Evolutionary conservation across 2,329 filamentous ascomycete genomes (phyloP).

Genomic region (Aspergillus quadricinctus): DNA sequence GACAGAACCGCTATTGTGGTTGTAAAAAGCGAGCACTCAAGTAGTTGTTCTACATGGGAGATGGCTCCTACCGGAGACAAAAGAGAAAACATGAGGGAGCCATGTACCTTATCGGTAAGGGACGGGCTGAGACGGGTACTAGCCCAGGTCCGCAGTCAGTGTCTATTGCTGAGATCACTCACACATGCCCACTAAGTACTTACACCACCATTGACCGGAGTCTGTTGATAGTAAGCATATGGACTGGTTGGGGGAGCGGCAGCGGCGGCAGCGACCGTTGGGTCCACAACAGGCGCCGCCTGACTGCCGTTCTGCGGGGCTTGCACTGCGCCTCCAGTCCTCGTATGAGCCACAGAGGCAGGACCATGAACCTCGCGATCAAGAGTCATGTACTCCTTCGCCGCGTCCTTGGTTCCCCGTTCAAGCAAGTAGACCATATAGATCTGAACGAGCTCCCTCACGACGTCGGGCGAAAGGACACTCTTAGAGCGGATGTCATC

Average conservation of each 20-base stretch:
- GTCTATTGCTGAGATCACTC: not conserved
- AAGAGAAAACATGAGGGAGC: constrained; percentile 6
- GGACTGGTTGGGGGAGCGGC: constrained; percentile 18
- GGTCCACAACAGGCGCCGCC: constrained; percentile 7
- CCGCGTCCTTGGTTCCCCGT: constrained; percentile 73
- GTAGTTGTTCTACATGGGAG: constrained; percentile 16
- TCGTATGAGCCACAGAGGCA: constrained; percentile 33
- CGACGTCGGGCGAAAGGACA: constrained; percentile 60
- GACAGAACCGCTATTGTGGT: constrained; percentile 23
- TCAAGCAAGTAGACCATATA: constrained; percentile 85
- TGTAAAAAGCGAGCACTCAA: constrained; percentile 6
- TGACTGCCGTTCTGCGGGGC: constrained; percentile 17
- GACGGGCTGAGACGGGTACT: not conserved
- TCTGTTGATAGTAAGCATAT: constrained; percentile 30
- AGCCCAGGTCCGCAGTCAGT: not conserved
- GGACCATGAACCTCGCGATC: constrained; percentile 82
- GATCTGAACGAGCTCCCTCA: constrained; percentile 69
- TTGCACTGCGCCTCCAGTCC: constrained; percentile 26
- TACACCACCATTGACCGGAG: constrained; percentile 24
- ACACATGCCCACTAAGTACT: constrained; percentile 8
- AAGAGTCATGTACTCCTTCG: constrained; percentile 77
- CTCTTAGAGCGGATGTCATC: constrained; percentile 70
- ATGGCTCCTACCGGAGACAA: constrained; percentile 10
- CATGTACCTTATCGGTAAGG: constrained; percentile 2
- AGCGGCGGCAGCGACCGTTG: constrained; percentile 4